Evolutionary conservation across 2,329 filamentous ascomycete species (phyloP), one percentile per base, ranked within the genome.

Genomic region (Fusarium graminum): DNA sequence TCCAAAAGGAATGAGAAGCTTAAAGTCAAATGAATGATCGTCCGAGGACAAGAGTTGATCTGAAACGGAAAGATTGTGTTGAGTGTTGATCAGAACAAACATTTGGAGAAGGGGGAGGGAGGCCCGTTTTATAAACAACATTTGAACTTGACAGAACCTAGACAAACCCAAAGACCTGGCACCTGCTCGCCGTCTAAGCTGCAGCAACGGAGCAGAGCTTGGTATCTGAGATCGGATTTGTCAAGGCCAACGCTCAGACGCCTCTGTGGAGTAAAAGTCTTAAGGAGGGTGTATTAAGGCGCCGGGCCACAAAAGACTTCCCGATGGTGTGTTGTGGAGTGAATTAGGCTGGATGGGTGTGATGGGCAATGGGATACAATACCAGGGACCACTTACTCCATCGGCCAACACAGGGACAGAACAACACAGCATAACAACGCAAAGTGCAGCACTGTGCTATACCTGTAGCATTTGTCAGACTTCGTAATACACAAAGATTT

Each of bases 1-100:
- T 74, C 69, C 60, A 71, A 74, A 67, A 76, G 68, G 74, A 75
- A 74, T 74, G 74, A 73, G 69, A 75, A 75, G 72, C 71, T 60
- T 61, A 51, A 52, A 55, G 64, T 68, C 50, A 59, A 74, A 74
- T 44, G 72, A 74, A 68, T 71, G 72, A 63, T 70, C 46, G 72
- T 74, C 72, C 72, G 68, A 72, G 65, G 72, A 74, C 72, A 67
- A 59, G 49, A 45, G 38, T 65, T n/a, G 29, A 49, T 43, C 44
- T 66, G 60, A 50, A 73, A 70, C 61, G 52, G 71, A 72, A 71
- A 56, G 66, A 73, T 52, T 52, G 69, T 66, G 60, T 34, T 61
- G 63, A 59, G 45, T 54, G 64, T 54, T 61, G 58, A 63, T 52
- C 54, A 54, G 59, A 51, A 57, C 19, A 16, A 67, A 65, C 34